A percentile compares a stretch with the other conserved stretches of the same genome.
phyloP scores from a whole-genome alignment of 2,329 filamentous ascomycete genomes.

The Lachnellula arida region DNA sequence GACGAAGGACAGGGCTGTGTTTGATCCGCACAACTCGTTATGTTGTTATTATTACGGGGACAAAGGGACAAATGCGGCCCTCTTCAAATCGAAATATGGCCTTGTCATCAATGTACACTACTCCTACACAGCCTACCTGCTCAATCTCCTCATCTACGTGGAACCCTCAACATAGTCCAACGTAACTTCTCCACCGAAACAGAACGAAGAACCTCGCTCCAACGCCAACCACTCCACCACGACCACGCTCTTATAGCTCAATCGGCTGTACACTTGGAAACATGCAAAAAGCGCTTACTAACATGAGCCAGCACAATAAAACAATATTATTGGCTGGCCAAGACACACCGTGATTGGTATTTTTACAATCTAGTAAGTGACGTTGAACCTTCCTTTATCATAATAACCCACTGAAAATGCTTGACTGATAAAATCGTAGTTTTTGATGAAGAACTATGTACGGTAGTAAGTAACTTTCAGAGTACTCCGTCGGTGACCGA shows the following conservation, averaged over 20 bases:
- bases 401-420: no score
- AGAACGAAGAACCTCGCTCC: constrained; percentile 34
- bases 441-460: no score
- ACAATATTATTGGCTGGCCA: constrained; percentile 38
- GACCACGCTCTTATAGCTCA: constrained; percentile 43
- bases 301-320: constrained; percentile 39
- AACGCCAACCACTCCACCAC: constrained; percentile 36
- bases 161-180: constrained; percentile 18
- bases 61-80: not conserved
- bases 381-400: no score
- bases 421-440: no score
- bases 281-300: constrained; percentile 43
- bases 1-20: not conserved
- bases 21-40: not conserved
- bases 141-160: not conserved
- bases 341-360: not conserved
- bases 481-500: no score
- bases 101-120: not conserved
- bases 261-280: constrained; percentile 40
- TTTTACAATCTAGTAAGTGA: no score
- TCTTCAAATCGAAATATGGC: not conserved
- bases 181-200: constrained; percentile 25
- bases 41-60: not conserved
- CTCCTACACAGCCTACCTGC: not conserved
- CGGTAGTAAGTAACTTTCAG: no score